Evolutionary conservation across 2,329 filamentous ascomycete genomes (phyloP), one percentile per base, ranked within the genome.

Genomic region (Fusarium acutatum): DNA sequence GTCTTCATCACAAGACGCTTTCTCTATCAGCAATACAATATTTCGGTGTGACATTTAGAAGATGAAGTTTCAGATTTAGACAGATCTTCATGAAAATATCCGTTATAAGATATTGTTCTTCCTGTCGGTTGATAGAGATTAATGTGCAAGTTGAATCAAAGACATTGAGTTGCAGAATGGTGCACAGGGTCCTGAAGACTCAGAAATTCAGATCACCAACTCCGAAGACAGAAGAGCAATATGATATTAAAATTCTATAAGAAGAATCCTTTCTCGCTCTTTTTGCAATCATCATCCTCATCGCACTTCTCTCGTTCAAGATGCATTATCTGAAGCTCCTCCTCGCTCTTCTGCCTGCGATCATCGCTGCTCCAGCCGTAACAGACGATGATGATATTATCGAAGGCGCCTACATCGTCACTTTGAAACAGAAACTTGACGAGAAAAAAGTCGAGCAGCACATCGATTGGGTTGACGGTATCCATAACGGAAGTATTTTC

Each of bases 361-460:
- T 61, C n/a, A 49, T 76, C 12, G 69, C 64, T 26, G 72, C 60
- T 24, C 67, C 66, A n/a, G 44, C 53, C 22, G 24, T 35, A 15
- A 12, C 41, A n/a, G 28, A 63, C 7, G 64, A 66, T 35, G 47
- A 53, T 6, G 75, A 75, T 59, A 69, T 82, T 41, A 69, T 83
- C 44, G 74, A 82, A 53, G 80, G 80, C 71, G 84, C 82, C 72
- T 86, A 86, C 76, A 86, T 87, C 64, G 77, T 87, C 76, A 86
- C 84, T 38, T 72, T 87, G 26, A 84, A 85, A 75, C 77, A 81
- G 14, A 79, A 80, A 37, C 73, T 82, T 46, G 71, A 72, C 20
- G 67, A 77, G 22, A 69, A 76, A 3, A 75, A 80, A n/a, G 69
- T 84, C 32, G 79, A 81, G n/a, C 69, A 74, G 37, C 83, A 84